Conservation (phyloP, 2,329 filamentous ascomycete genomes). For the Monosporascus sp. region DNA sequence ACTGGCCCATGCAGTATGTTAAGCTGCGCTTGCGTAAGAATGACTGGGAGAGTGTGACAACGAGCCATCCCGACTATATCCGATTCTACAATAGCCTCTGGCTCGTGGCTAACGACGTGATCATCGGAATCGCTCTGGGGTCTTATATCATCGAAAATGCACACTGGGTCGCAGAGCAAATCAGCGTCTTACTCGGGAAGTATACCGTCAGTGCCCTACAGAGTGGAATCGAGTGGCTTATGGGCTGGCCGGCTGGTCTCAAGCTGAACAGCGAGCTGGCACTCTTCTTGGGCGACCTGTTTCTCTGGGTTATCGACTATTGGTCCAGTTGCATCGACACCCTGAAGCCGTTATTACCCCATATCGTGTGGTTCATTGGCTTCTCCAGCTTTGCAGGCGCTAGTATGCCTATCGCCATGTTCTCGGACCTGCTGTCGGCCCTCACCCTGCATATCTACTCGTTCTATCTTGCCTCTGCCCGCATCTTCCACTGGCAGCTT, state of each 20-base stretch:
- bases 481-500: constrained; percentile 98
- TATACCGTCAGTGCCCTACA: constrained; percentile 89
- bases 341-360: constrained; percentile 74
- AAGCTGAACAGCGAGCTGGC: constrained; percentile 94
- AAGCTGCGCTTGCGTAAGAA: constrained; percentile 84
- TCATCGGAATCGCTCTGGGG: constrained; percentile 93
- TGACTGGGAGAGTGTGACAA: constrained; percentile 94
- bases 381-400: constrained; percentile 93
- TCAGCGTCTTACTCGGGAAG: constrained; percentile 67
- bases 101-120: constrained; percentile 97
- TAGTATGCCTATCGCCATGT: constrained; percentile 92
- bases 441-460: constrained; percentile 95
- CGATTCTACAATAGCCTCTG: constrained; percentile 98
- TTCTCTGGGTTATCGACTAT: constrained; percentile 97
- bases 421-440: constrained; percentile 87
- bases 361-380: constrained; percentile 86
- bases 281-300: constrained; percentile 89
- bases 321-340: constrained; percentile 84
- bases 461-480: constrained; percentile 93
- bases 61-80: constrained; percentile 94
- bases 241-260: constrained; percentile 89
- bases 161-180: constrained; percentile 72
- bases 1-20: constrained; percentile 96
- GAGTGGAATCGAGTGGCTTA: constrained; percentile 88
- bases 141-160: constrained; percentile 97